Evolutionary conservation across 176 grass and related monocot genomes (phyloP), one percentile per base, ranked within the genome.

Genomic region (Zea luxurians): DNA sequence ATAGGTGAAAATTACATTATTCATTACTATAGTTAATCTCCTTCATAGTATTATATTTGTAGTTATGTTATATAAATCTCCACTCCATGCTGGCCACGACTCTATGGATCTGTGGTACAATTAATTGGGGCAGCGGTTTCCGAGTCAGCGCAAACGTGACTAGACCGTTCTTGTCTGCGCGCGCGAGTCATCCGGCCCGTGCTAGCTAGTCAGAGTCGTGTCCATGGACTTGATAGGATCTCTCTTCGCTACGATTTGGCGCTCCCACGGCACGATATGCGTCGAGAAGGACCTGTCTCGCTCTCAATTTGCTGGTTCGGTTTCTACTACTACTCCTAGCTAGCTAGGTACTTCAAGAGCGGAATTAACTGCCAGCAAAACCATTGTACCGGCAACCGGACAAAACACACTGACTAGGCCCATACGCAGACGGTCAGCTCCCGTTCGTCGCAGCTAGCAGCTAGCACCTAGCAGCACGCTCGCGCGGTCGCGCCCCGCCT

Each of bases 91-190:
- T 13, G 48, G 0, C 48, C 48, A 50, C 15, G 13, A 15, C 11
- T 50, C 12, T 15, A 27, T 27, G 27, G 27, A 27, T 27, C 27
- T 54, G 50, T 17, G 5, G 15, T 17, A 17, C 6, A 54, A 72
- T 27, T 27, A 27, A 27, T 27, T 12, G 17, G 4, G 57, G 12
- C 71, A 16, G 27, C n/a, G 10, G 17, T 37, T 82, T 48, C 62
- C 1, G 34, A 66, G 76, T 85, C 75, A 79, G 83, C 75, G 83
- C 57, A 69, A 20, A 42, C 68, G 71, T 53, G 58, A 69, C 59
- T 81, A 37, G 78, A 86, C 84, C 2, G 43, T 50, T 69, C 53
- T 27, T 75, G 71, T 69, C 62, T 37, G 15, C 9, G 36, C 35
- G 15, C 9, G 36, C 34, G 49, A 40, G 50, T 40, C 70, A 38